Evolutionary conservation across 1,284 basidiomycete genomes (phyloP).

Genomic region (Pseudozyma tsukubaensis): DNA sequence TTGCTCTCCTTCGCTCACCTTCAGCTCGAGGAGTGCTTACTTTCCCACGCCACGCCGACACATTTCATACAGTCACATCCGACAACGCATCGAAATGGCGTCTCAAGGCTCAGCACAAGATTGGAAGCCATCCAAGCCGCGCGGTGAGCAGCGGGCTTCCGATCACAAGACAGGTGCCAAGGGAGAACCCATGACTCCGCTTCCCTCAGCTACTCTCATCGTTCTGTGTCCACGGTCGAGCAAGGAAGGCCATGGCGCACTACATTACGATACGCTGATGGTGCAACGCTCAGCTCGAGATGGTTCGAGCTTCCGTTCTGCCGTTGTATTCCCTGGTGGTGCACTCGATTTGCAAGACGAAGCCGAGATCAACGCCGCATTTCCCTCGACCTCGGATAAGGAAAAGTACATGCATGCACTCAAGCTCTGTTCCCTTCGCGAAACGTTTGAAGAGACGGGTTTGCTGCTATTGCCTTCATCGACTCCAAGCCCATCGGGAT

Average conservation of each 20-base stretch:
- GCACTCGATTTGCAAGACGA: constrained; percentile 58
- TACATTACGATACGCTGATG: constrained; percentile 54
- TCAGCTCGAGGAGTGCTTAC: not conserved
- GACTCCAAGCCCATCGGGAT: constrained; percentile 10
- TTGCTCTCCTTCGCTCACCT: not conserved
- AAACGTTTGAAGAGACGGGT: constrained; percentile 65
- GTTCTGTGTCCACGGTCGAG: constrained; percentile 53
- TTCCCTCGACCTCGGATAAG: constrained; percentile 6
- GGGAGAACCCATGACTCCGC: constrained; percentile 61
- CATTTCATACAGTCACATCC: constrained; percentile 20
- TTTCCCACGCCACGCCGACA: constrained; percentile 26
- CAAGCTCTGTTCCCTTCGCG: constrained; percentile 58
- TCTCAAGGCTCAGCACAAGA: constrained; percentile 13
- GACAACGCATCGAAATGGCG: constrained; percentile 26
- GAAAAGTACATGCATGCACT: constrained; percentile 50
- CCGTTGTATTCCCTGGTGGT: constrained; percentile 64
- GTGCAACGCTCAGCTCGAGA: constrained; percentile 56
- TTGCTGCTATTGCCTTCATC: constrained; percentile 54
- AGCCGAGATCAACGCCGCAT: constrained; percentile 32
- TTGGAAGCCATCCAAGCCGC: constrained; percentile 47
- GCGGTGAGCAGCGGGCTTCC: constrained; percentile 43
- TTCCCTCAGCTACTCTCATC: constrained; percentile 60
- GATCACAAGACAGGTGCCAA: constrained; percentile 56
- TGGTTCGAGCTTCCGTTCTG: constrained; percentile 60
- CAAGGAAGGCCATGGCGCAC: constrained; percentile 2